Conservation (phyloP, 306 rosid genomes). For the Vigna angularis region DNA sequence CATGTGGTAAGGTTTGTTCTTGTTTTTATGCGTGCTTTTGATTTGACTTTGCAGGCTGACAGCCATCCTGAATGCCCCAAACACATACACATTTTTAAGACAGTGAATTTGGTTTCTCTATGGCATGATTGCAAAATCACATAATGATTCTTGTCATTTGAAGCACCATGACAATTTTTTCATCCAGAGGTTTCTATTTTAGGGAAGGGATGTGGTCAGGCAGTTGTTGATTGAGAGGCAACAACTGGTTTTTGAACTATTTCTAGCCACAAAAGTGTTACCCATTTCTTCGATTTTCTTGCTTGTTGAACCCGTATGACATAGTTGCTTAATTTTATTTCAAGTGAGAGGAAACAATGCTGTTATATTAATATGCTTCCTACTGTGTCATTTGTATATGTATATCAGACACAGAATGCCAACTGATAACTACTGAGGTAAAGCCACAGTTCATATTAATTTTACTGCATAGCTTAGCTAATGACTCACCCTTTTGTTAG, state of each 20-base stretch:
- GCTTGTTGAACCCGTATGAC: neutral
- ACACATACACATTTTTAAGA: neutral
- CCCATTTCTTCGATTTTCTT: neutral
- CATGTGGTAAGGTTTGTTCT: neutral
- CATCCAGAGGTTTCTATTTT: neutral
- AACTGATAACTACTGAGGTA: constrained; percentile 5
- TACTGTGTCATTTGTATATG: neutral
- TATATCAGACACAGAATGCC: constrained; percentile 1
- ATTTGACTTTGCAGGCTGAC: neutral
- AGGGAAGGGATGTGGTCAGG: neutral
- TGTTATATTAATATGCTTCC: neutral
- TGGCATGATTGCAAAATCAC: neutral
- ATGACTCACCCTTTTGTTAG: neutral
- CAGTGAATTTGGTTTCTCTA: constrained; percentile 1
- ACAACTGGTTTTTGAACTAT: constrained; percentile 1
- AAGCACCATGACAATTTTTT: neutral
- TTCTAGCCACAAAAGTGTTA: no score
- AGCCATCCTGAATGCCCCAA: neutral
- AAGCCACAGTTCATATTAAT: neutral
- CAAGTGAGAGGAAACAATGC: neutral
- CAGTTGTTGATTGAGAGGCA: neutral
- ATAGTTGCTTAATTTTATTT: neutral
- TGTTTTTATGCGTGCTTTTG: neutral
- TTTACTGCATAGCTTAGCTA: neutral
- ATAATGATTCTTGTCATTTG: neutral